A percentile compares a stretch with the other conserved stretches of the same genome.
These are phyloP conservation scores for Allium cepa DNA, from an alignment of 106 monocot genomes.

Conservation along the genomic window DNA sequence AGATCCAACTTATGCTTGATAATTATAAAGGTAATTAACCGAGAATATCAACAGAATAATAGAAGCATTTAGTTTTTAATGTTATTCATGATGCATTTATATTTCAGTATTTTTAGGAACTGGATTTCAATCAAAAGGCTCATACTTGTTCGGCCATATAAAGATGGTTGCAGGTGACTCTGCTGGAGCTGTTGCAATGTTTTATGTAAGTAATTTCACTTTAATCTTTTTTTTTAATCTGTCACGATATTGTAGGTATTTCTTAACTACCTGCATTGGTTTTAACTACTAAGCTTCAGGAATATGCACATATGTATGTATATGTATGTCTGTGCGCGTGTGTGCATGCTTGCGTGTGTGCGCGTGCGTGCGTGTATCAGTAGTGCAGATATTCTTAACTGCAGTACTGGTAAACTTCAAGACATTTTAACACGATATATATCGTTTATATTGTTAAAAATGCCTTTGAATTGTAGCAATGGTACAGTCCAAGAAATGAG, in stretches of 20 bases:
- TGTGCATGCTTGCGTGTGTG: too few relatives aligned
- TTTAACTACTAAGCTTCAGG: too few relatives aligned
- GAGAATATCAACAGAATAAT: background rate
- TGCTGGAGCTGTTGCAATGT: constrained; percentile 30
- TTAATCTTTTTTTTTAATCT: background rate
- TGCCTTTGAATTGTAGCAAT: too few relatives aligned
- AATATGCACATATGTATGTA: too few relatives aligned
- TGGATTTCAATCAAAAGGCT: constrained; percentile 32
- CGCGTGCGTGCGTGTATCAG: too few relatives aligned
- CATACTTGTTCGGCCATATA: constrained; percentile 38
- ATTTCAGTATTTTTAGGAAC: constrained; percentile 7
- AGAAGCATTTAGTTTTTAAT: background rate
- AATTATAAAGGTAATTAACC: constrained; percentile 12
- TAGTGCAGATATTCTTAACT: too few relatives aligned
- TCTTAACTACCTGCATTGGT: too few relatives aligned
- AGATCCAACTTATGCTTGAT: constrained; percentile 29
- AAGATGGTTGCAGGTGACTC: constrained; percentile 34
- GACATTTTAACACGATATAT: too few relatives aligned
- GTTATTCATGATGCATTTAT: background rate
- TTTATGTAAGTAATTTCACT: constrained; percentile 13
- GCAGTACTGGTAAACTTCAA: too few relatives aligned
- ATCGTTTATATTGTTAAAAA: too few relatives aligned
- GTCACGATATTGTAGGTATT: background rate
- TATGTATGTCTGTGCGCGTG: too few relatives aligned
- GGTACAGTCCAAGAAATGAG: constrained; percentile 39